Percentiles rank a stretch among this genome's conserved stretches.
Conservation (phyloP, 2,329 filamentous ascomycete species). For the Colletotrichum filicis region DNA sequence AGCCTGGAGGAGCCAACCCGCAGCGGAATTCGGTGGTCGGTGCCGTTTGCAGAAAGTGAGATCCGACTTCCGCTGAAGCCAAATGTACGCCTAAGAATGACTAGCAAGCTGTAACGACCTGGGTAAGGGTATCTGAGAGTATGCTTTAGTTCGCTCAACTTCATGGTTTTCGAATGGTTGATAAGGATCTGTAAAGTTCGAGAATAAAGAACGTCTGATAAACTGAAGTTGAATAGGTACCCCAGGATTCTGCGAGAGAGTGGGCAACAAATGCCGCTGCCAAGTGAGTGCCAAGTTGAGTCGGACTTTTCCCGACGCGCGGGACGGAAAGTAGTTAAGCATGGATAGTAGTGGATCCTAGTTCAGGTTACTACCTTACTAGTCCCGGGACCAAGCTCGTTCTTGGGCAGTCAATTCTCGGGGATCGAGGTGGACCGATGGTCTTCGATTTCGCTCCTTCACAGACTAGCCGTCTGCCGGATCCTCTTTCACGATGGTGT, state of each 20-base stretch:
- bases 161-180: too few species aligned
- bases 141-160: too few species aligned
- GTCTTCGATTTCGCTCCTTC: neutral
- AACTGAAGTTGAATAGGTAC: too few species aligned
- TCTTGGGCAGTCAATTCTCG: neutral
- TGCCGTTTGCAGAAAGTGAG: neutral
- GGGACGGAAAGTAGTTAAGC: neutral
- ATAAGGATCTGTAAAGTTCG: too few species aligned
- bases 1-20: neutral
- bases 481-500: neutral
- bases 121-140: too few species aligned
- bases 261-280: neutral
- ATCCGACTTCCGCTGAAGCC: neutral
- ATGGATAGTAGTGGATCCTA: neutral
- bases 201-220: too few species aligned
- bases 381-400: neutral
- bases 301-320: neutral
- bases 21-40: slow-evolving; percentile 1
- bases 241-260: neutral
- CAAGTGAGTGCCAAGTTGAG: neutral
- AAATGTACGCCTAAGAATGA: too few species aligned
- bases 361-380: too few species aligned
- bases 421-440: neutral
- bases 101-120: too few species aligned
- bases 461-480: neutral